These are phyloP conservation scores for Trichosporon faecale DNA, from an alignment of 1,284 basidiomycete genomes.

Conservation along the genomic window DNA sequence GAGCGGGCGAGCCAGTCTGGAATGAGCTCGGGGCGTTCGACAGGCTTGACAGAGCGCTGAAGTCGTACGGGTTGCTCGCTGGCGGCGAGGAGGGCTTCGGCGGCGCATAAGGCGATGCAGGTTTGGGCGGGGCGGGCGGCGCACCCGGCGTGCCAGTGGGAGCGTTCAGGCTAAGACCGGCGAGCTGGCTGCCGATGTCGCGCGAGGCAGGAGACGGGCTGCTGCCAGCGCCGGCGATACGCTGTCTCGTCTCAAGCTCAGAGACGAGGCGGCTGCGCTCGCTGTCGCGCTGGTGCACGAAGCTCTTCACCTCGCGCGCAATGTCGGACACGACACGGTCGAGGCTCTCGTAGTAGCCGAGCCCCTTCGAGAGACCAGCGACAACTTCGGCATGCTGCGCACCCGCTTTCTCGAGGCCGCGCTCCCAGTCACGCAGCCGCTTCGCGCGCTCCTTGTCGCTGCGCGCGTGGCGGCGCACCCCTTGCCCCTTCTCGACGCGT, in stretches of 20 bases:
- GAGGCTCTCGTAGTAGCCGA: slow-evolving; percentile 85
- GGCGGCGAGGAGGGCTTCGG: slow-evolving; percentile 17
- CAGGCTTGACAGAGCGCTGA: slow-evolving; percentile 31
- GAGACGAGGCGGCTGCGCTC: slow-evolving; percentile 69
- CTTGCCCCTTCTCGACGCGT: slow-evolving; percentile 67
- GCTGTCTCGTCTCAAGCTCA: slow-evolving; percentile 63
- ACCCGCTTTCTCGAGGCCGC: slow-evolving; percentile 68
- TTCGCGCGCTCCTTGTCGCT: slow-evolving; percentile 66
- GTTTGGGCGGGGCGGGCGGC: slow-evolving; percentile 22
- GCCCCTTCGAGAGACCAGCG: slow-evolving; percentile 79
- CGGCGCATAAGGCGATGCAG: slow-evolving; percentile 23
- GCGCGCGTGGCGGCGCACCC: slow-evolving; percentile 72
- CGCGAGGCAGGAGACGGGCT: slow-evolving; percentile 32
- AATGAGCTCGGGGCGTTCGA: slow-evolving; percentile 34
- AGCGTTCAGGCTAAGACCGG: slow-evolving; percentile 28
- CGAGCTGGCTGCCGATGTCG: slow-evolving; percentile 37
- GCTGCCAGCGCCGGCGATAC: slow-evolving; percentile 22
- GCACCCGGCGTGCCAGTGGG: slow-evolving; percentile 27
- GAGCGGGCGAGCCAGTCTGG: slow-evolving; percentile 1
- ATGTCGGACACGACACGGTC: slow-evolving; percentile 64
- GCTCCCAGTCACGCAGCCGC: slow-evolving; percentile 68
- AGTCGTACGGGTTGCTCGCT: slow-evolving; percentile 42
- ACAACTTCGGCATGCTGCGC: slow-evolving; percentile 83
- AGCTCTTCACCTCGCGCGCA: slow-evolving; percentile 62
- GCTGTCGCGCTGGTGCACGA: slow-evolving; percentile 62